Evolutionary conservation across 495 filamentous ascomycete species (phyloP), one percentile per base, ranked within the genome.

Genomic region (Mytilinidion resinicola): DNA sequence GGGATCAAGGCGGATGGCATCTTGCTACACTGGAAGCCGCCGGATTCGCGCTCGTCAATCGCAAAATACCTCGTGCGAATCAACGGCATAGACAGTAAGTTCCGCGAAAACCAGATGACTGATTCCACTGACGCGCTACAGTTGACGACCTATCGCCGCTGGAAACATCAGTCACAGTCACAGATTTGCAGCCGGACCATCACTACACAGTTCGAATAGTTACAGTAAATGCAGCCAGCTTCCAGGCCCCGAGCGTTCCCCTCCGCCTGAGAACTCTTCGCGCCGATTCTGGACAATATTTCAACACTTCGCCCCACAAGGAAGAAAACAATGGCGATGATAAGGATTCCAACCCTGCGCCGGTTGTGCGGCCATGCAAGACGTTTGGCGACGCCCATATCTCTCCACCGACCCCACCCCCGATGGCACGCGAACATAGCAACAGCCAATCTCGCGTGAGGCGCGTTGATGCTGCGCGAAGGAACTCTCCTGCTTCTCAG

Each of bases 191-290:
- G 57, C 90, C 93, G 0, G 82, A 88, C 49, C 86, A 87, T 67
- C 95, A 88, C 59, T 97, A 97, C 73, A 91, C 91, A 58, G 84
- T 97, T 11, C 85, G 95, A 52, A 89, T 96, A 41, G 85, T 96
- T 60, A 89, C 91, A 9, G 83, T 93, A 30, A 95, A 90, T 50
- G 81, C 86, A 7, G 86, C 90, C 55, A 92, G 93, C 70, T 96
- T 97, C 60, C 90, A 95, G 66, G 89, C 90, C 1, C 85, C 88
- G 7, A 95, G 93, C 69, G 81, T 82, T 14, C 81, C 93, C 20
- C 85, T 97, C 61, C 85, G 92, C 49, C 76, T 97, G 75, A 53
- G 76, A 73, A 61, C 82, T 73, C 74, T 82, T 77, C 63, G 61
- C 34, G 54, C 61, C 30, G 41, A 50, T 14, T 67, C 69, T 7